A percentile compares a stretch with the other conserved stretches of the same genome.
These are phyloP conservation scores for Aspergillus nomiae DNA, from an alignment of 2,329 filamentous ascomycete species.

Conservation along the genomic window DNA sequence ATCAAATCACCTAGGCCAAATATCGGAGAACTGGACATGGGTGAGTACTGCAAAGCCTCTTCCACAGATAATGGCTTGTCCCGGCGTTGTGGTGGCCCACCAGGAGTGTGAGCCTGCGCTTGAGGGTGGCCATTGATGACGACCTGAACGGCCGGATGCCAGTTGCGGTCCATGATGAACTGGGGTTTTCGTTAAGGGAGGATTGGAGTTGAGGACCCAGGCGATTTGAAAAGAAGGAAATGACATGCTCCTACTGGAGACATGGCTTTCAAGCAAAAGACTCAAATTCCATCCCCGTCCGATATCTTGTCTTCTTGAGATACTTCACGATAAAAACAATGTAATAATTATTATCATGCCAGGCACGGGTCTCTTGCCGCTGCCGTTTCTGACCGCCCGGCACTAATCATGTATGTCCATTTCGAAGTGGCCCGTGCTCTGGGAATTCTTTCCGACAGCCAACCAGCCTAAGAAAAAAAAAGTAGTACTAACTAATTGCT, in stretches of 20 bases:
- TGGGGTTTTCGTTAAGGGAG: conserved; percentile 26
- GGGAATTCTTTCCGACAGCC: conserved; percentile 22
- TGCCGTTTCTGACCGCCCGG: conserved; percentile 29
- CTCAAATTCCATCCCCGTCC: conserved; percentile 17
- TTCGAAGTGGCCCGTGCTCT: conserved; percentile 18
- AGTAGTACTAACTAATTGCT: not conserved
- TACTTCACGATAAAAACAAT: conserved; percentile 10
- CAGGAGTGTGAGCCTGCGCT: conserved; percentile 25
- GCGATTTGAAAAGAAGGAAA: conserved; percentile 21
- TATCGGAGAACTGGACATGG: conserved; percentile 52
- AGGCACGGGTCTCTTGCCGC: conserved; percentile 26
- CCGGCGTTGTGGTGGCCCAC: conserved; percentile 30
- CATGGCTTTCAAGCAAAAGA: conserved; percentile 34
- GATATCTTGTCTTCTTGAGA: conserved; percentile 10
- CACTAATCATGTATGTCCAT: conserved; percentile 21
- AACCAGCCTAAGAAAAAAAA: conserved; percentile 23
- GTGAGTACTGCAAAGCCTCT: conserved; percentile 52
- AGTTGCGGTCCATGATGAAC: conserved; percentile 42
- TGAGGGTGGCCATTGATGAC: conserved; percentile 42
- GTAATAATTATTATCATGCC: conserved; percentile 28
- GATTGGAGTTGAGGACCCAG: conserved; percentile 21
- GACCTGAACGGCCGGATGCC: conserved; percentile 44
- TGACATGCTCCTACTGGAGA: conserved; percentile 33
- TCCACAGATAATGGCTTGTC: conserved; percentile 46
- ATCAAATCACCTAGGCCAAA: conserved; percentile 45